These are phyloP conservation scores for Carex parvula DNA, from an alignment of 176 grass and related monocot species.

Conservation along the genomic window DNA sequence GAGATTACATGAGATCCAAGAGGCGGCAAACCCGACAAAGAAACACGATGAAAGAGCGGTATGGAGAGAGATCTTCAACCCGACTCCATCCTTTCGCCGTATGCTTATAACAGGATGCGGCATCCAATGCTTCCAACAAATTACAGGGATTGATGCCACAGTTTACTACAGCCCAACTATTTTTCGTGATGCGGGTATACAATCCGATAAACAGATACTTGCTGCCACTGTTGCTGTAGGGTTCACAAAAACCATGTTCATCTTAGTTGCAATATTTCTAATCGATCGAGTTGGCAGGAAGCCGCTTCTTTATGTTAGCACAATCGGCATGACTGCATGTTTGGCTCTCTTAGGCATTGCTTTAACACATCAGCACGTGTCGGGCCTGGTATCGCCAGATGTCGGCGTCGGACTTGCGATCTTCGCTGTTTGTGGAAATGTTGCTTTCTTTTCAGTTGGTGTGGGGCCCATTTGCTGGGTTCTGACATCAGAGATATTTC, in stretches of 20 bases:
- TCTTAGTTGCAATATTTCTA: slow-evolving; percentile 52
- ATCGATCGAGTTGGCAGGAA: slow-evolving; percentile 57
- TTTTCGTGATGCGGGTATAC: slow-evolving; percentile 55
- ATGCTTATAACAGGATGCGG: slow-evolving; percentile 56
- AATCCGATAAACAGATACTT: slow-evolving; percentile 43
- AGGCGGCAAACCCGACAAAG: slow-evolving; percentile 16
- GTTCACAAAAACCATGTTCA: slow-evolving; percentile 56
- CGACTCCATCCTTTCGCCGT: slow-evolving; percentile 44
- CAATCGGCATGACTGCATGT: slow-evolving; percentile 61
- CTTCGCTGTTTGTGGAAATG: slow-evolving; percentile 62
- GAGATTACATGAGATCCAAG: slow-evolving; percentile 56
- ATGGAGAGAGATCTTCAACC: slow-evolving; percentile 52
- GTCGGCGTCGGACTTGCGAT: slow-evolving; percentile 36
- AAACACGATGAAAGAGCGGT: slow-evolving; percentile 27
- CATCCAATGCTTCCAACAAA: slow-evolving; percentile 71
- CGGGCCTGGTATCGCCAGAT: slow-evolving; percentile 20
- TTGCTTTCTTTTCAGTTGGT: slow-evolving; percentile 76
- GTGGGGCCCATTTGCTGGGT: slow-evolving; percentile 71
- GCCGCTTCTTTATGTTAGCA: slow-evolving; percentile 62
- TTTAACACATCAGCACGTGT: slow-evolving; percentile 33
- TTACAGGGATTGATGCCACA: slow-evolving; percentile 60
- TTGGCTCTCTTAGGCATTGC: slow-evolving; percentile 41
- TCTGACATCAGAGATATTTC: slow-evolving; percentile 69
- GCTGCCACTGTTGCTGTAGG: slow-evolving; percentile 63
- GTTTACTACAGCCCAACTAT: slow-evolving; percentile 76